Evolutionary conservation across 345 rosid species (phyloP).

Genomic region (Brassica cretica): DNA sequence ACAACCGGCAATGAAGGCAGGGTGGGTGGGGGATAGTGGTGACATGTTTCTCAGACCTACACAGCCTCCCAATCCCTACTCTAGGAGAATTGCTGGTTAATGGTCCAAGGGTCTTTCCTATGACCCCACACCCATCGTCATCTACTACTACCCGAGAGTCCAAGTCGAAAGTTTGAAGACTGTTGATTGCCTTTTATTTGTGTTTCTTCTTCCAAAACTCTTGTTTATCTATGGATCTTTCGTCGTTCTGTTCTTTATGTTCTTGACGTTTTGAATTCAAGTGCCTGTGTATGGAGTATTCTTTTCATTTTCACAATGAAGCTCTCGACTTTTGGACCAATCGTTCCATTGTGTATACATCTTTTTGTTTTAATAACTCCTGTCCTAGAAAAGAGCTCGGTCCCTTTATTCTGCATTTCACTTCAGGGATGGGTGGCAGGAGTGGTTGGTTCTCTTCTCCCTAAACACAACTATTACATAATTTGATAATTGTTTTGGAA

Average conservation of each 20-base stretch:
- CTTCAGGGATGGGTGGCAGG: neutral
- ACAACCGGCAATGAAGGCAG: conserved; percentile 67
- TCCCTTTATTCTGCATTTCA: neutral
- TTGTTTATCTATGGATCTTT: neutral
- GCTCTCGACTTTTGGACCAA: neutral
- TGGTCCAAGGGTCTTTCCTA: neutral
- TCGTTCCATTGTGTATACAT: neutral
- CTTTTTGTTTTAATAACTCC: neutral
- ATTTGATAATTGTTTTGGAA: too few relatives aligned
- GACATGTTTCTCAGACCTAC: conserved; percentile 44
- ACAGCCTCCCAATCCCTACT: conserved; percentile 46
- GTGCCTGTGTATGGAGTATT: neutral
- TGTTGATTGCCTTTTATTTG: neutral
- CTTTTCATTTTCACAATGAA: neutral
- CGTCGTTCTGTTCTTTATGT: neutral
- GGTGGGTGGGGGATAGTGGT: conserved; percentile 56
- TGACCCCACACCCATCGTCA: neutral
- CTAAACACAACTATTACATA: too few relatives aligned
- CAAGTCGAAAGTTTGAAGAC: conserved; percentile 6
- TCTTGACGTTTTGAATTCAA: neutral
- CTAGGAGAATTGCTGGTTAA: conserved; percentile 59
- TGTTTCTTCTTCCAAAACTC: neutral
- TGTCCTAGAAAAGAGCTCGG: neutral
- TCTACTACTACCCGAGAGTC: conserved; percentile 4
- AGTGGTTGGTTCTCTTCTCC: too few relatives aligned